phyloP scores from a whole-genome alignment of 768 basidiomycete species.

The Lyophyllum atratum region DNA sequence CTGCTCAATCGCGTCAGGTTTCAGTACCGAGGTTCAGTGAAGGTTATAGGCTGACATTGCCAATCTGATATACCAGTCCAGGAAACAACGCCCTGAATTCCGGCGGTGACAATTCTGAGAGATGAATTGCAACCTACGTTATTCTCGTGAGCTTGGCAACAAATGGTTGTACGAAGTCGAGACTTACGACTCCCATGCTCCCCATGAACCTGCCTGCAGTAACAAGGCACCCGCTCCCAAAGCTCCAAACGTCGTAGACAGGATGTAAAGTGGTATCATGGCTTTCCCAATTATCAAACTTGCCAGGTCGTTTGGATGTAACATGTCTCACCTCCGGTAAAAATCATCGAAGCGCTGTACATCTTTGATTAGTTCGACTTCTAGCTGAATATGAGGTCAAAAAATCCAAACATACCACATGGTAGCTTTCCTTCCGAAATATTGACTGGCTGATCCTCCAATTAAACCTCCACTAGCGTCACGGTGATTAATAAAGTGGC shows the following conservation, averaged over 20 bases:
- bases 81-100: constrained; percentile 89
- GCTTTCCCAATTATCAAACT: neutral
- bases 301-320: no score
- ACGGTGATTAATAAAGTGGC: no score
- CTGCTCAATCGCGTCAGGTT: constrained; percentile 20
- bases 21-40: no score
- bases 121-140: constrained; percentile 71
- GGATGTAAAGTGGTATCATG: constrained; percentile 77
- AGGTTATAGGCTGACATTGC: constrained; percentile 47
- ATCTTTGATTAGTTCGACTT: constrained; percentile 1
- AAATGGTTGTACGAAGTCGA: constrained; percentile 37
- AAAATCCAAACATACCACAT: constrained; percentile 11
- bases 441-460: no score
- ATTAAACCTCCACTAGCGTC: no score
- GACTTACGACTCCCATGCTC: constrained; percentile 85
- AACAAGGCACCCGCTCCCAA: constrained; percentile 87
- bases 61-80: constrained; percentile 82
- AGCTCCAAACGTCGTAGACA: constrained; percentile 66
- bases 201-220: constrained; percentile 86
- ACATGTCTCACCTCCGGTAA: constrained; percentile 45
- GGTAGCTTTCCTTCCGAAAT: no score
- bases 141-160: constrained; percentile 25
- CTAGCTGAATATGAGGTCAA: neutral
- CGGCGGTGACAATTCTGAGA: constrained; percentile 83
- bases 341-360: constrained; percentile 55